Evolutionary conservation across 441 rosid genomes (phyloP).

Genomic region (Aleurites moluccanus): DNA sequence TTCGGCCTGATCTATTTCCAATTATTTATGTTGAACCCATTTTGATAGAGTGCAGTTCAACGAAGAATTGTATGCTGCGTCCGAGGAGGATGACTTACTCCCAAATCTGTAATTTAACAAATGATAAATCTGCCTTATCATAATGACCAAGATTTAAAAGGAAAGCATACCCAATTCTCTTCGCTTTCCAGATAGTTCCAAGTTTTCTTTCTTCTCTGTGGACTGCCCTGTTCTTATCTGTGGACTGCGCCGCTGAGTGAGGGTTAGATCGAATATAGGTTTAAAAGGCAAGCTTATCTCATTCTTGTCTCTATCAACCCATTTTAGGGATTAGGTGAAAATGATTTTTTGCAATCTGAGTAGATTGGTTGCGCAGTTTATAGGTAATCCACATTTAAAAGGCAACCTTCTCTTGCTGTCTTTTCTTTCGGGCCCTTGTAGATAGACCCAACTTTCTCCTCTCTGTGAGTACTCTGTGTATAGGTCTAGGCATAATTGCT

Average conservation of each 20-base stretch:
- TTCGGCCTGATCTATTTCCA: no score
- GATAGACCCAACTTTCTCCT: neutral
- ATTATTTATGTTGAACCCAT: no score
- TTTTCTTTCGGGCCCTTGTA: neutral
- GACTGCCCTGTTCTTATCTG: neutral
- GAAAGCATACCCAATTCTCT: neutral
- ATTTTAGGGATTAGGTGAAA: neutral
- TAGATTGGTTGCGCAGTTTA: neutral
- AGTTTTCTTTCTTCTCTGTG: neutral
- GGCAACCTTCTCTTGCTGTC: neutral
- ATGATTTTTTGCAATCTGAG: neutral
- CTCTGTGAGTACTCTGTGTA: no score
- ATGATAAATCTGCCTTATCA: neutral
- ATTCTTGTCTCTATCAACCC: neutral
- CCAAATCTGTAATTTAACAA: no score
- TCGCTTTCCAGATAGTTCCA: neutral
- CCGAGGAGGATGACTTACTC: no score
- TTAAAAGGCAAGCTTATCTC: slow-evolving; percentile 1
- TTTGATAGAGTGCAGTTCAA: no score
- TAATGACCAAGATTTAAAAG: neutral
- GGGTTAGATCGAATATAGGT: neutral
- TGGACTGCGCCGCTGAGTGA: neutral
- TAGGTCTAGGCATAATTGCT: neutral
- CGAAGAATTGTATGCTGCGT: no score
- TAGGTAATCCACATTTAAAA: neutral